A percentile compares a stretch with the other conserved stretches of the same genome.
Conservation (phyloP, 2,329 filamentous ascomycete genomes). For the Phialocephala subalpina region DNA sequence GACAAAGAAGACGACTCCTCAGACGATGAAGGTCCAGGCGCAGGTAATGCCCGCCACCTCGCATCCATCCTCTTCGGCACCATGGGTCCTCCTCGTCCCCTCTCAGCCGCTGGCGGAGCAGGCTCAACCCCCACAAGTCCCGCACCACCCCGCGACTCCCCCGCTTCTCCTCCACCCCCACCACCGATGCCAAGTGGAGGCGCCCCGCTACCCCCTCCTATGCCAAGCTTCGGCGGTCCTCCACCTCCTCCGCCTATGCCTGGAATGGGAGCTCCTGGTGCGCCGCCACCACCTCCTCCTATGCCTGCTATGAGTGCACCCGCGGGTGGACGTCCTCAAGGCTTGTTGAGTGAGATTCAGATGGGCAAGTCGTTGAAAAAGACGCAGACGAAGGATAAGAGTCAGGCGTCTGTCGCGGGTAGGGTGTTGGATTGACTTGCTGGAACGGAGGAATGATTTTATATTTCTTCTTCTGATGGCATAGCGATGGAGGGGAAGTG, state of each 20-base stretch:
- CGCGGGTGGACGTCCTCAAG: constrained; percentile 59
- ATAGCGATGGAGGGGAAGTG: background rate
- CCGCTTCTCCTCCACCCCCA: constrained; percentile 53
- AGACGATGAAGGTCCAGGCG: constrained; percentile 80
- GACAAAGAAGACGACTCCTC: constrained; percentile 77
- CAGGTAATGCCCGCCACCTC: constrained; percentile 86
- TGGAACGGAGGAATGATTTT: constrained; percentile 9
- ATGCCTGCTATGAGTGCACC: constrained; percentile 37
- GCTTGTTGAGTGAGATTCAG: constrained; percentile 84
- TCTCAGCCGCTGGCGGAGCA: constrained; percentile 80
- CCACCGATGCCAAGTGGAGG: constrained; percentile 57
- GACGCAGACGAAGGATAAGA: constrained; percentile 89
- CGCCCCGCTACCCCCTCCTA: constrained; percentile 47
- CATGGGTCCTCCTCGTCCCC: constrained; percentile 90
- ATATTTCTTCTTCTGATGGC: background rate
- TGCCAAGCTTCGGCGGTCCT: constrained; percentile 40
- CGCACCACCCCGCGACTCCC: constrained; percentile 49
- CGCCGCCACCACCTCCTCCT: constrained; percentile 50
- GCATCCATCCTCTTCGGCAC: constrained; percentile 96
- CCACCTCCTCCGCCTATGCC: constrained; percentile 47
- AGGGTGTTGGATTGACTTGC: constrained; percentile 61
- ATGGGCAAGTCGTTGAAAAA: constrained; percentile 82
- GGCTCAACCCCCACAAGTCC: constrained; percentile 51
- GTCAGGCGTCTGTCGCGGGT: constrained; percentile 75
- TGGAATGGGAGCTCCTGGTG: constrained; percentile 42